Evolutionary conservation across 352 stramenopile species (phyloP), one percentile per base, ranked within the genome.

Genomic region (Phytophthora lateralis): DNA sequence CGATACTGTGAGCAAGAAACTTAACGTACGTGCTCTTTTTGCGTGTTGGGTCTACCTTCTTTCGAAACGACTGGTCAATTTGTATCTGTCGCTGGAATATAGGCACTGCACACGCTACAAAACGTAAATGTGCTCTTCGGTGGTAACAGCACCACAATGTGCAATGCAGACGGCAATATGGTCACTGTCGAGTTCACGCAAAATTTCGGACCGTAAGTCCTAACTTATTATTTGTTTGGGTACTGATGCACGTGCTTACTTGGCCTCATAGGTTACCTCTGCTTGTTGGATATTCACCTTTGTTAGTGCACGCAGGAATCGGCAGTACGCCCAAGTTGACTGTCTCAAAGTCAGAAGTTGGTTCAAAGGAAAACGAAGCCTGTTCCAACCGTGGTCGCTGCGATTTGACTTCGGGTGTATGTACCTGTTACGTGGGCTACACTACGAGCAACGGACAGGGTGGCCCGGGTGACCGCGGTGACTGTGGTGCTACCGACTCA

Each of bases 361-460:
- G 93, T 39, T 94, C 90, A 4, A 98, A 98, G 63, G 93, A 98
- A 68, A 94, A 97, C 65, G 85, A 91, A 26, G 48, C 80, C 39
- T 94, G 85, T 43, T 82, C 81, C 20, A 92, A 92, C 58, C 82
- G 85, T 29, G 85, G 82, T 7, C 65, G 49, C 17, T 94, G 85
- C 60, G 82, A 92, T 67, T 73, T 82, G 42, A 78, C 66, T 24
- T 88, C 79, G 15, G 93, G 91, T 37, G 71, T 95, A 24, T 98
- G 93, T 62, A 77, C 61, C 6, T 98, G 93, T 67, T 97, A 85
- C 71, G 44, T 63, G 6, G 82, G 79, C 8, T 98, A 86, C 60
- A 93, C 79, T 11, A 95, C 82, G 14, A 92, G 82, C 49, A 66
- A 78, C 20, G 82, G 85, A 49, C 58, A 74, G 27, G 85, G 82